Evolutionary conservation across 225 moss, liverwort and hornwort species (phyloP).

Genomic region (Pseudoscleropodium purum): DNA sequence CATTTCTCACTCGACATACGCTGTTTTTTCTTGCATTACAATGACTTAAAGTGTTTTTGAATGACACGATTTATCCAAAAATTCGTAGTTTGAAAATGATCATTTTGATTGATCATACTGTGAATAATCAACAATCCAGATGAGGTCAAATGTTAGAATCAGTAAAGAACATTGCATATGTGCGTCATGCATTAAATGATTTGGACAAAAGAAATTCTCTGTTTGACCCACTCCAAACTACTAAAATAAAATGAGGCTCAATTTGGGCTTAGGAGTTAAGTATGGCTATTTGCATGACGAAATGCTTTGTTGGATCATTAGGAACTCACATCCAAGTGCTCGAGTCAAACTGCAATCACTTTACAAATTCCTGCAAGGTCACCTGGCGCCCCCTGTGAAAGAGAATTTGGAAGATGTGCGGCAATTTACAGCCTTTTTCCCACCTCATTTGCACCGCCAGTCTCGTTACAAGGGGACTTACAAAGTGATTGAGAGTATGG

Average conservation of each 20-base stretch:
- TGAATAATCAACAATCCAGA: neutral
- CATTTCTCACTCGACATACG: neutral
- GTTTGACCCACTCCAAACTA: neutral
- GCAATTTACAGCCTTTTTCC: slow-evolving; percentile 86
- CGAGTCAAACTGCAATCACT: slow-evolving; percentile 94
- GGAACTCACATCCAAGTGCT: slow-evolving; percentile 87
- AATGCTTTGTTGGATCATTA: slow-evolving; percentile 6
- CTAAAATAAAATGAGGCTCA: neutral
- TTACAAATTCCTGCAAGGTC: slow-evolving; percentile 94
- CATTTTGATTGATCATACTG: neutral
- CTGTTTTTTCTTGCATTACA: neutral
- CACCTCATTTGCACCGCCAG: slow-evolving; percentile 81
- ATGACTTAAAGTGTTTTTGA: neutral
- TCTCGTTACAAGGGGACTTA: slow-evolving; percentile 96
- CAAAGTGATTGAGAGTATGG: slow-evolving; percentile 94
- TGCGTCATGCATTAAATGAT: too few relatives aligned
- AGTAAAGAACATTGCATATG: neutral
- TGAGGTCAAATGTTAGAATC: neutral
- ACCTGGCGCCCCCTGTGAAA: slow-evolving; percentile 91
- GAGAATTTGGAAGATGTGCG: slow-evolving; percentile 83
- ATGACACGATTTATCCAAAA: neutral
- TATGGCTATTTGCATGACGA: neutral
- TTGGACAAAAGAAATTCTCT: neutral
- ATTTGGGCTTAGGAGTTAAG: neutral
- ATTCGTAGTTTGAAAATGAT: neutral